These are phyloP conservation scores for Cyberlindnera lachancei DNA, from an alignment of 805 yeast species.

Conservation along the genomic window DNA sequence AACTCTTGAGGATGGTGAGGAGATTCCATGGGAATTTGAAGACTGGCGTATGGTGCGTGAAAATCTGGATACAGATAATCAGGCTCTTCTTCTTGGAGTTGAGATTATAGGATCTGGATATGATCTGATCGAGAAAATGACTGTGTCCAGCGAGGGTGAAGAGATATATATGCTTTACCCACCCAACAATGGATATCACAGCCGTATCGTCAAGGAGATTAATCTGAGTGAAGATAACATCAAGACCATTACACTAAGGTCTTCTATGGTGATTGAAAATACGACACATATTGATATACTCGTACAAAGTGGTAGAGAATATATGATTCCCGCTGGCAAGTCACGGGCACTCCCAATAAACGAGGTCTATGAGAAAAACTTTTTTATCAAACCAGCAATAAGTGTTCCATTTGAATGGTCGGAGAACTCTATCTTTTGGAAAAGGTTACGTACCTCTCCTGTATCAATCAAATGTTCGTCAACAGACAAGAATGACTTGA, in stretches of 20 bases:
- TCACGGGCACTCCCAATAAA: constrained; percentile 69
- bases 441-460: constrained; percentile 40
- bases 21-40: constrained; percentile 83
- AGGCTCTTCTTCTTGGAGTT: constrained; percentile 57
- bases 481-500: constrained; percentile 28
- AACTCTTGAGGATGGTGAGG: constrained; percentile 38
- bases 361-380: constrained; percentile 47
- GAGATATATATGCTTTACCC: constrained; percentile 64
- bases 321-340: constrained; percentile 46
- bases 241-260: constrained; percentile 68
- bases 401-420: constrained; percentile 65
- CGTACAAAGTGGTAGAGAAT: constrained; percentile 26
- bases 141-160: constrained; percentile 80
- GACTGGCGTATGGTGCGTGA: constrained; percentile 90
- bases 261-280: constrained; percentile 67
- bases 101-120: constrained; percentile 49
- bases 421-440: constrained; percentile 56
- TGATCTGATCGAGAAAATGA: constrained; percentile 44
- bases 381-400: constrained; percentile 57
- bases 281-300: constrained; percentile 45
- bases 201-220: constrained; percentile 67
- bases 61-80: constrained; percentile 57
- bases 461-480: constrained; percentile 55
- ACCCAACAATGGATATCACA: constrained; percentile 53
- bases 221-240: constrained; percentile 66